A percentile compares a stretch with the other conserved stretches of the same genome.
phyloP scores from a whole-genome alignment of 225 moss, liverwort and hornwort genomes.

The Anthoceros angustus region DNA sequence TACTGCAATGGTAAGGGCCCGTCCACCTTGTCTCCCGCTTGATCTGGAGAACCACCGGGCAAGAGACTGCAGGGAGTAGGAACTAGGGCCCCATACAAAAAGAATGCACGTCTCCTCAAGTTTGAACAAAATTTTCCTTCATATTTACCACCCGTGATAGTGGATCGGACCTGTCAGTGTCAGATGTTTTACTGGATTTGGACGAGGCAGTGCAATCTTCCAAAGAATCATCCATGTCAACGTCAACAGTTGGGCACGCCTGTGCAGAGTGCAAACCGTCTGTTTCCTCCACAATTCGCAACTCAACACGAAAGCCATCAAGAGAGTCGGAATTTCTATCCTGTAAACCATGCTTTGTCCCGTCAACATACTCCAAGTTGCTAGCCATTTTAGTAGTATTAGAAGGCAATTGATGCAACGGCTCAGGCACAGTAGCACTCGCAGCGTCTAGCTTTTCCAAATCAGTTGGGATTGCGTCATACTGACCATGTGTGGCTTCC shows the following conservation, averaged over 20 bases:
- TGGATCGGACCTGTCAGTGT: not conserved
- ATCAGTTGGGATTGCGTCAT: conserved; percentile 2
- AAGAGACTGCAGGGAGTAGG: not conserved
- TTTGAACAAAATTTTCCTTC: not conserved
- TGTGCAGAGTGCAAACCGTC: not conserved
- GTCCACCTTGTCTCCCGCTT: no score
- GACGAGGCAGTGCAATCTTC: not conserved
- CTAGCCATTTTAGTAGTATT: not conserved
- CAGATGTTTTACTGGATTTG: not conserved
- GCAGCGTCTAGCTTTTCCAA: conserved; percentile 4
- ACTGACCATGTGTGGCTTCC: conserved; percentile 5
- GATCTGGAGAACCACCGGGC: not conserved
- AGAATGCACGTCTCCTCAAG: not conserved
- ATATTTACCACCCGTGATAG: conserved; percentile 1
- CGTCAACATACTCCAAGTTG: conserved; percentile 5
- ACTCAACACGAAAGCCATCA: not conserved
- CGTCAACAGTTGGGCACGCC: not conserved
- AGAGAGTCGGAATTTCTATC: not conserved
- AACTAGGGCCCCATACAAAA: not conserved
- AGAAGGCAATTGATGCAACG: not conserved
- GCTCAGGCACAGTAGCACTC: not conserved
- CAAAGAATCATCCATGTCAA: conserved; percentile 4
- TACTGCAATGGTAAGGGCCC: no score
- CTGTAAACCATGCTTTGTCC: conserved; percentile 1
- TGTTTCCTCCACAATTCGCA: not conserved